These are phyloP conservation scores for Brassica balearica DNA, from an alignment of 441 rosid genomes.

Conservation along the genomic window DNA sequence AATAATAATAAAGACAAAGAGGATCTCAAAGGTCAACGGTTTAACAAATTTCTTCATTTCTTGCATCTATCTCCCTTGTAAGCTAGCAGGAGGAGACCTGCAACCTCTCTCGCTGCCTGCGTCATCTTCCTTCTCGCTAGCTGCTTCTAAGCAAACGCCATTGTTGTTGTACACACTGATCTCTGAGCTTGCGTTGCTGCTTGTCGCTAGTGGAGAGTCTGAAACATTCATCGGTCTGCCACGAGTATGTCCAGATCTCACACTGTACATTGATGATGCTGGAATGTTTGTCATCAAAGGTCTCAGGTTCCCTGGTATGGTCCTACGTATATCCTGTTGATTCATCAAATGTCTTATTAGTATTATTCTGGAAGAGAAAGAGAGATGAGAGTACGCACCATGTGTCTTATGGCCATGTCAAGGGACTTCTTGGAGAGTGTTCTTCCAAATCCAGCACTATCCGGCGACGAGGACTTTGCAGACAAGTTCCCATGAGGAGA, in stretches of 20 bases:
- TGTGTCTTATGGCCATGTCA: conserved; percentile 99
- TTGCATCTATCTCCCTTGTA: conserved; percentile 64
- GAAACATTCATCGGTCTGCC: conserved; percentile 74
- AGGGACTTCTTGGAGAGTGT: conserved; percentile 94
- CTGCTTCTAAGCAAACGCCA: conserved; percentile 65
- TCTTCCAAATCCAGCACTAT: conserved; percentile 92
- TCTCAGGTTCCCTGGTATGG: conserved; percentile 86
- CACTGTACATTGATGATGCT: conserved; percentile 97
- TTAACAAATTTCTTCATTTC: conserved; percentile 15
- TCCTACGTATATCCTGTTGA: conserved; percentile 88
- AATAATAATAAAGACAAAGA: conserved; percentile 28
- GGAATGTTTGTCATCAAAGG: conserved; percentile 96
- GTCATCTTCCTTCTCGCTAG: conserved; percentile 69
- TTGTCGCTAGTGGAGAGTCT: conserved; percentile 92
- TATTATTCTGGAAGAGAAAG: not conserved
- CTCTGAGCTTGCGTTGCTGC: conserved; percentile 98
- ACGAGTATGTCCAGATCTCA: conserved; percentile 83
- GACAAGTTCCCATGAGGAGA: conserved; percentile 78
- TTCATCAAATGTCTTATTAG: not conserved
- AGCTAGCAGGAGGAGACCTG: conserved; percentile 72
- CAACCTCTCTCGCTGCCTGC: conserved; percentile 69
- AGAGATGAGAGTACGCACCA: conserved; percentile 58
- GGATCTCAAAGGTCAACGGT: conserved; percentile 34
- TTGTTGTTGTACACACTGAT: conserved; percentile 84
- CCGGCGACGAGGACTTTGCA: conserved; percentile 90